Evolutionary conservation across 2,329 filamentous ascomycete species (phyloP).

Genomic region (Aurifilum marmelostoma): DNA sequence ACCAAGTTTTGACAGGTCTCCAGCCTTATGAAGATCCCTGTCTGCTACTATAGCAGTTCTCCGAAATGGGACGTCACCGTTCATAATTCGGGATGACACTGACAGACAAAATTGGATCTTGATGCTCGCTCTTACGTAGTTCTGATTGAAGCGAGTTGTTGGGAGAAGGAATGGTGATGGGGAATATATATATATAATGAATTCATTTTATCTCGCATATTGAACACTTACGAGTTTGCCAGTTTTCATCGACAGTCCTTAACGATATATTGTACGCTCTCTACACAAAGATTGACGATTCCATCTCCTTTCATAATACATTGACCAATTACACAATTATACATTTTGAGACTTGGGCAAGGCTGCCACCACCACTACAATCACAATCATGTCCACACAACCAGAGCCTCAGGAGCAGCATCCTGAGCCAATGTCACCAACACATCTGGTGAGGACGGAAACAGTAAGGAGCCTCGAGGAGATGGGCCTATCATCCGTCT

Average conservation of each 20-base stretch:
- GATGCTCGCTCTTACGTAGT: background rate
- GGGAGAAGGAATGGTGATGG: too few relatives aligned
- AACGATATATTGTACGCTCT: too few relatives aligned
- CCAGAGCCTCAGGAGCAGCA: background rate
- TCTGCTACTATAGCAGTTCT: background rate
- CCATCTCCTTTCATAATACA: too few relatives aligned
- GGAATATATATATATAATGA: slow-evolving; percentile 1
- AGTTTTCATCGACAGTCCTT: too few relatives aligned
- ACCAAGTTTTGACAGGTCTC: too few relatives aligned
- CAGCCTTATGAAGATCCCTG: background rate
- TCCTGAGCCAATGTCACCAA: slow-evolving; percentile 3
- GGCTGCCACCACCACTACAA: background rate
- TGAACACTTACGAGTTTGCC: too few relatives aligned
- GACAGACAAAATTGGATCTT: background rate
- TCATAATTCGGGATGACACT: background rate
- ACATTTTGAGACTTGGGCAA: too few relatives aligned
- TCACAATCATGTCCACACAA: slow-evolving; percentile 5
- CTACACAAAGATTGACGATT: too few relatives aligned
- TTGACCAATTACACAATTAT: too few relatives aligned
- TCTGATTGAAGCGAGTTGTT: background rate
- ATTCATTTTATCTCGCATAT: background rate
- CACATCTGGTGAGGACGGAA: background rate
- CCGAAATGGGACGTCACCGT: background rate
- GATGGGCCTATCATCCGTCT: slow-evolving; percentile 1
- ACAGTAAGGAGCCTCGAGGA: slow-evolving; percentile 7